Evolutionary conservation across 371 early-diverging fungal genomes (phyloP), one percentile per base, ranked within the genome.

Genomic region (Lichtheimia hyalospora): DNA sequence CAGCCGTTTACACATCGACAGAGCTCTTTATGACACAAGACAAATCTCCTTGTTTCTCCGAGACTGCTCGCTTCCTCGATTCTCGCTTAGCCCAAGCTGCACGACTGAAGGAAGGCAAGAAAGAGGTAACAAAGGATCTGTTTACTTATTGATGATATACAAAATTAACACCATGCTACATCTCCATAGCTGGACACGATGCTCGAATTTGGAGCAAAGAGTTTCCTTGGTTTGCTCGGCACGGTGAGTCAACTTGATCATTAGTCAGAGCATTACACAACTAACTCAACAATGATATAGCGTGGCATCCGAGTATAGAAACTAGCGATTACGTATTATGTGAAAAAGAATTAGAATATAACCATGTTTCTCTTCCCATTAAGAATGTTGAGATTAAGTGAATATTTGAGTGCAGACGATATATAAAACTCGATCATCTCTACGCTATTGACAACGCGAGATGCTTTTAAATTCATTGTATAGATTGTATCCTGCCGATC

Each of bases 1-100:
- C 92, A 2, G 89, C 87, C 7, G 84, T 92, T 34, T 94, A 93
- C 60, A 81, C 93, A 10, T 83, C 94, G 0, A 87, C 95, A 0
- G 96, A 96, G 69, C 64, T 96, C 43, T 96, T 86, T 71, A 93
- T 96, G 95, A 90, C 91, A 8, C 89, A 89, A 62, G 96, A 96
- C 67, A 65, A 73, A 39, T 92, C 94, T 4, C 84, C 88, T 16
- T 81, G 87, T 54, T 88, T 75, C 68, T 69, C 66, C 20, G 89
- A 85, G 25, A 94, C 96, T 0, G 86, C 79, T 59, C 73, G 73
- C 48, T 94, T 96, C 60, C 76, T 96, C 63, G 84, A 90, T 49
- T 75, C 89, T 49, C 86, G 92, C 55, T 67, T 96, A n/a, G 74
- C 81, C 53, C 86, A 92, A 52, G 88, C 86, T 25, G 85, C 81